These are phyloP conservation scores for Tylopilus intermedius DNA, from an alignment of 768 basidiomycete genomes.

Conservation along the genomic window DNA sequence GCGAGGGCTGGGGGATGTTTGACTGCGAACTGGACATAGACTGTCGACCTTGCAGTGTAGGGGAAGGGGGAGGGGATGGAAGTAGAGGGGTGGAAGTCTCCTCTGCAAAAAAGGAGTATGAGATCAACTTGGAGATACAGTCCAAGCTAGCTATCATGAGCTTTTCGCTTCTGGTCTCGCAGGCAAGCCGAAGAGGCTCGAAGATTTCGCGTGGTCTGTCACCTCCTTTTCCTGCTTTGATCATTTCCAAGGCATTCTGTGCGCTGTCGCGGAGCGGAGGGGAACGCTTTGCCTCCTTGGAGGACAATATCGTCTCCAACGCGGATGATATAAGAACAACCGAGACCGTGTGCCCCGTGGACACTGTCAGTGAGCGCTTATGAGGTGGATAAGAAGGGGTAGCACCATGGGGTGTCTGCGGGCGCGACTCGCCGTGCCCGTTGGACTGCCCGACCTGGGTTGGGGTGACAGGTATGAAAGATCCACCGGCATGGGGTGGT, in stretches of 20 bases:
- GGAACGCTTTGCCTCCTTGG: conserved; percentile 85
- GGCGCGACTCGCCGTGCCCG: conserved; percentile 9
- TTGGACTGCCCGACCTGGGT: conserved; percentile 11
- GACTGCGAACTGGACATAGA: conserved; percentile 44
- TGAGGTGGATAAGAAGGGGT: conserved; percentile 32
- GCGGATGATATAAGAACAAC: conserved; percentile 80
- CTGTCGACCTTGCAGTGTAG: conserved; percentile 41
- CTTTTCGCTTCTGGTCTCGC: conserved; percentile 90
- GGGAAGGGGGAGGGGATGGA: conserved; percentile 77
- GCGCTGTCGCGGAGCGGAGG: conserved; percentile 77
- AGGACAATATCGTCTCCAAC: conserved; percentile 78
- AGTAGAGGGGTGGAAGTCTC: conserved; percentile 40
- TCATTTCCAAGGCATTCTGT: conserved; percentile 75
- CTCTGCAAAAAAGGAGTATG: conserved; percentile 94
- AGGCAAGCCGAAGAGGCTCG: conserved; percentile 92
- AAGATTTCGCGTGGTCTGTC: conserved; percentile 84
- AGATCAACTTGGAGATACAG: conserved; percentile 95
- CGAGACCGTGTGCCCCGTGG: conserved; percentile 69
- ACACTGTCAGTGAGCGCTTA: conserved; percentile 56
- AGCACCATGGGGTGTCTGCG: conserved; percentile 20
- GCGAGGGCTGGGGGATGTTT: conserved; percentile 56
- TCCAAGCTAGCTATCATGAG: conserved; percentile 96
- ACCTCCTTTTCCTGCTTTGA: conserved; percentile 68
- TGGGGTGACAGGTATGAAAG: conserved; percentile 6
- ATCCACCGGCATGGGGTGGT: background rate